Base-by-base conservation (phyloP, 2,329 filamentous ascomycete genomes). In the Proliferodiscus dingleyae region DNA sequence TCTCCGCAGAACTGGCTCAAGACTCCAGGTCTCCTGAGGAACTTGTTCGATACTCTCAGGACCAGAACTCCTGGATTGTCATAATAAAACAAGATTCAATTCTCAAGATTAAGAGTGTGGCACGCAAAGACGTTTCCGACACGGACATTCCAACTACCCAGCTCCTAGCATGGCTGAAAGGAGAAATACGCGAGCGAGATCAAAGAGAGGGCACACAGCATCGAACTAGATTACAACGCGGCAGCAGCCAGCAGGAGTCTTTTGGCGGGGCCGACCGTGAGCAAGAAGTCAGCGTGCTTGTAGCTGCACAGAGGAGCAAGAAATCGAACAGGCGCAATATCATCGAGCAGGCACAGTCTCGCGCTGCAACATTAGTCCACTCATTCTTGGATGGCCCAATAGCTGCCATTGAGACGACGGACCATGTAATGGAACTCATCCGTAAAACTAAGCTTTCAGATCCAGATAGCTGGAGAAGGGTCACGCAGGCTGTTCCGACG, bases 241-340 rank as follows among this genome's bases (percentile, higher is more conserved):
- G 52, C 37, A 43, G 46, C 6, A 60, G 51, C 40, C 51, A 62
- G 30, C 49, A 49, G 11, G 59, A 61, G 9, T 36, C 47, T n/a
- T 43, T 37, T 4, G 36, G 41, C 10, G 23, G 24, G 5, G 57
- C 55, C 43, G 70, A 78, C 34, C 68, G 74, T 44, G 75, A 81
- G 47, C 83, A 85, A 55, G 85, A 91, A 45, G 89, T 97, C 37
- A 83, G 86, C 49, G 84, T 97, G n/a, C 75, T 96, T 3, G 77
- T 89, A 5, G 81, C 87, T 1, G 84, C 87, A 46, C 90, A 89
- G 40, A 82, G 84, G 58, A 89, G 83, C 65, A 96, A 95, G 68
- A 97, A 96, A 70, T 87, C 85, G 52, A 96, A 95, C 67, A 82
- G 91, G 43, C 82, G 83, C 61, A 83, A 83, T 22, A 89, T 97